Evolutionary conservation across 768 basidiomycete species (phyloP).

Genomic region (Kwoniella botswanensis): DNA sequence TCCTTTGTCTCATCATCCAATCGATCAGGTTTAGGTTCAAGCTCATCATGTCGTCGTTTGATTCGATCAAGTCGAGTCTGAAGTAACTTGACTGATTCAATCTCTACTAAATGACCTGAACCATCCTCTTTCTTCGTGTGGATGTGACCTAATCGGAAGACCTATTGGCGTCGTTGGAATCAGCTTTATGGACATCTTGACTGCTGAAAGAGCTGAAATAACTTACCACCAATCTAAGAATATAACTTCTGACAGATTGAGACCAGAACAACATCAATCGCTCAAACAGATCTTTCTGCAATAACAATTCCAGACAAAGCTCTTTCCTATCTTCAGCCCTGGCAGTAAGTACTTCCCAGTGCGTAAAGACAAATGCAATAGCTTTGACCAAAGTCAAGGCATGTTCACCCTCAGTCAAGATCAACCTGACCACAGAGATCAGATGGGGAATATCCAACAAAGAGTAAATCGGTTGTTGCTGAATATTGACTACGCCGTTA

Average conservation of each 20-base stretch:
- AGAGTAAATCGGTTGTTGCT: conserved; percentile 18
- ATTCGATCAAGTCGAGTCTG: conserved; percentile 60
- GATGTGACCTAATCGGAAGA: conserved; percentile 60
- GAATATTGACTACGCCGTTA: neutral
- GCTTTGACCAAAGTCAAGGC: conserved; percentile 60
- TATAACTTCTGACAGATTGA: conserved; percentile 55
- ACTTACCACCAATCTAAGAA: conserved; percentile 59
- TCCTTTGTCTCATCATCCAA: conserved; percentile 20
- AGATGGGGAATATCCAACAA: conserved; percentile 59
- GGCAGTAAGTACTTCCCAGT: conserved; percentile 59
- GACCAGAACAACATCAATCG: conserved; percentile 60
- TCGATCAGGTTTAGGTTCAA: conserved; percentile 54
- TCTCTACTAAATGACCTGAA: conserved; percentile 50
- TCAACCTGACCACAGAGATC: conserved; percentile 56
- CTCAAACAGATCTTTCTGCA: conserved; percentile 59
- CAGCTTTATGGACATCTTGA: neutral
- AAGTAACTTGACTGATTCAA: conserved; percentile 57
- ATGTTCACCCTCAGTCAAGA: conserved; percentile 60
- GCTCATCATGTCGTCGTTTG: conserved; percentile 59
- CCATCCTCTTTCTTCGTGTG: conserved; percentile 50
- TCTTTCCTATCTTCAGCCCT: conserved; percentile 55
- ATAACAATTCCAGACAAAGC: conserved; percentile 58
- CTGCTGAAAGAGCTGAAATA: neutral
- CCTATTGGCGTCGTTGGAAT: conserved; percentile 28
- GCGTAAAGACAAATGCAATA: conserved; percentile 60